A percentile compares a stretch with the other conserved stretches of the same genome.
These are phyloP conservation scores for Hygrocybe coccinea DNA, from an alignment of 768 basidiomycete genomes.

Conservation along the genomic window DNA sequence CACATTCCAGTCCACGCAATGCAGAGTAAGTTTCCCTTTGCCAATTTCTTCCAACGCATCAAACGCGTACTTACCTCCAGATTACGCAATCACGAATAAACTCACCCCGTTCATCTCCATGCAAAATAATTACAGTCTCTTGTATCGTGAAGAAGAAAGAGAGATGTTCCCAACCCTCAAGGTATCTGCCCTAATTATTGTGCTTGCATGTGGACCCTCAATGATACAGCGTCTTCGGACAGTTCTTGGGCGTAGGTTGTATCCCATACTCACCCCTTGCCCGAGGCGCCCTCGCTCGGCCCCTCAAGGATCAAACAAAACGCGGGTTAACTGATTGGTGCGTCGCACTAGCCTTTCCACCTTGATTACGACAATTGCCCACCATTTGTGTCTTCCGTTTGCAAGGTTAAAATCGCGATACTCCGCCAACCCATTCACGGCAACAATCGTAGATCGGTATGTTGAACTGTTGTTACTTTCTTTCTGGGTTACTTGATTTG, in stretches of 20 bases:
- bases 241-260: slow-evolving; percentile 33
- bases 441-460: slow-evolving; percentile 28
- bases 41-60: not conserved
- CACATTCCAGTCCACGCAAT: slow-evolving; percentile 13
- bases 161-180: slow-evolving; percentile 49
- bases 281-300: slow-evolving; percentile 32
- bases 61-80: slow-evolving; percentile 12
- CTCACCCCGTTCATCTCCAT: slow-evolving; percentile 57
- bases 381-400: not conserved
- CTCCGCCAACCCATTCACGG: slow-evolving; percentile 4
- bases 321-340: slow-evolving; percentile 20
- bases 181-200: slow-evolving; percentile 8
- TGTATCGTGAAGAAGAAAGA: slow-evolving; percentile 59
- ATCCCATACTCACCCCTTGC: slow-evolving; percentile 41
- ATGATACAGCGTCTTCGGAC: not conserved
- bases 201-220: not conserved
- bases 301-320: slow-evolving; percentile 24
- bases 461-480: slow-evolving; percentile 9
- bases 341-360: not conserved
- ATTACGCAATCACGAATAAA: slow-evolving; percentile 39
- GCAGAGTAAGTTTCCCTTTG: slow-evolving; percentile 10
- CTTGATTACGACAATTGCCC: not conserved
- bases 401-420: slow-evolving; percentile 10
- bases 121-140: slow-evolving; percentile 56
- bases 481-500: not conserved